Evolutionary conservation across 176 grass and related monocot species (phyloP), one percentile per base, ranked within the genome.

Genomic region (Phoenix dactylifera): DNA sequence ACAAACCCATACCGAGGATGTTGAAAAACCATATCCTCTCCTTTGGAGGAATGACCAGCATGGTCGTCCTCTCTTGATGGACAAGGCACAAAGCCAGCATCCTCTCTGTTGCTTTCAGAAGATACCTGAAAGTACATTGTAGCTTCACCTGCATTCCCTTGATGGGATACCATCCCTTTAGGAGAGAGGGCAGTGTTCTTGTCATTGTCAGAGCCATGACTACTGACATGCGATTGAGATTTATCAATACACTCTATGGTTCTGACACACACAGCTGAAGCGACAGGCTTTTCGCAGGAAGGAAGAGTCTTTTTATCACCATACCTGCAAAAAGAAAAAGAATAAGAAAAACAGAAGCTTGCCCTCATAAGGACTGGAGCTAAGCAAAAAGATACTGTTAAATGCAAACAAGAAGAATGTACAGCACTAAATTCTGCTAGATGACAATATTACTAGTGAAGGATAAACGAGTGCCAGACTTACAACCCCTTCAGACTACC

Each of bases 1-100:
- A 93, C 61, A 71, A 89, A 89, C 24, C 87, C 81, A 74, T 83
- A 83, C 4, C 75, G 85, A 66, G 72, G 62, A 57, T 73, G 63
- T 65, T 59, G 75, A 23, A 65, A 52, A 22, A 25, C 24, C 51
- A 22, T 66, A 15, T 85, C 78, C 29, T 55, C 81, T 62, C 63
- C 74, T 55, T 71, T 79, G 29, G 75, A 82, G 52, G 71, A 73
- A 66, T 73, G 59, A 66, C 55, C 77, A 73, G 59, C 74, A 50
- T 55, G 76, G 64, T 79, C 78, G 60, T 75, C 51, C 59, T 90
- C 79, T 76, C 72, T 82, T 73, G 39, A 68, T 59, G 68, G 64
- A 76, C 20, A 82, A 70, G 50, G 82, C n/a, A 53, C 49, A 32
- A 76, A 60, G 16, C 59, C 67, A 63, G 25, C 50, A 55, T 55